Conservation (phyloP, 495 filamentous ascomycete species). For the Daldinia decipiens region DNA sequence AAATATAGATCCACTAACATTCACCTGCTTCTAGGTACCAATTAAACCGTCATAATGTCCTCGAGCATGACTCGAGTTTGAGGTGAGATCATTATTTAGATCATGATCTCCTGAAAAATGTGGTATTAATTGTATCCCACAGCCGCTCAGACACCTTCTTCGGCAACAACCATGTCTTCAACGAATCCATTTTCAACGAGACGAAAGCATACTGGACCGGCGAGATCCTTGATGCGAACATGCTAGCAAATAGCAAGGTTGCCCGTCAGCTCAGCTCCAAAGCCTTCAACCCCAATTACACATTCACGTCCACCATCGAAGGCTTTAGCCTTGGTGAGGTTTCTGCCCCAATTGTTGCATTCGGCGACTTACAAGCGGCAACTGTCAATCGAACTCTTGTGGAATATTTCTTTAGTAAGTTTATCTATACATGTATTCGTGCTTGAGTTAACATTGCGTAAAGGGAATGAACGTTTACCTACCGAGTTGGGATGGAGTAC, state of each 20-base stretch:
- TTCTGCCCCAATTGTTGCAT: constrained; percentile 55
- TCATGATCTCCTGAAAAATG: not conserved
- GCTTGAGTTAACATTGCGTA: constrained; percentile 2
- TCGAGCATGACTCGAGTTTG: constrained; percentile 61
- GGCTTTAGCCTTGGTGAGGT: constrained; percentile 57
- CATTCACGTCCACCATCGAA: constrained; percentile 49
- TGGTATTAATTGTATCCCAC: not conserved
- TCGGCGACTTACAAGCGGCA: constrained; percentile 52
- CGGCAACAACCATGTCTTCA: constrained; percentile 59
- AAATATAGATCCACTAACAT: not conserved
- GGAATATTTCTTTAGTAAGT: constrained; percentile 59
- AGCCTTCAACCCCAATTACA: constrained; percentile 55
- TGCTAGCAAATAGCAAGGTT: constrained; percentile 56
- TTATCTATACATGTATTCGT: not conserved
- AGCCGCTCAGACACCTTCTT: constrained; percentile 57
- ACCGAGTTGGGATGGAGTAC: constrained; percentile 34
- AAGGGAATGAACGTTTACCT: constrained; percentile 41
- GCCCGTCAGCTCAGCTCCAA: constrained; percentile 54
- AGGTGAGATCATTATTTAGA: constrained; percentile 45
- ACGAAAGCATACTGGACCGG: constrained; percentile 52
- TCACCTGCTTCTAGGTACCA: constrained; percentile 35
- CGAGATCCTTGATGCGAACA: constrained; percentile 48
- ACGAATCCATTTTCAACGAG: constrained; percentile 55
- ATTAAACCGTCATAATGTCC: constrained; percentile 41
- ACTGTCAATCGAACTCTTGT: constrained; percentile 51